Evolutionary conservation across 2,329 filamentous ascomycete genomes (phyloP).

Genomic region (Penicillium sp.): DNA sequence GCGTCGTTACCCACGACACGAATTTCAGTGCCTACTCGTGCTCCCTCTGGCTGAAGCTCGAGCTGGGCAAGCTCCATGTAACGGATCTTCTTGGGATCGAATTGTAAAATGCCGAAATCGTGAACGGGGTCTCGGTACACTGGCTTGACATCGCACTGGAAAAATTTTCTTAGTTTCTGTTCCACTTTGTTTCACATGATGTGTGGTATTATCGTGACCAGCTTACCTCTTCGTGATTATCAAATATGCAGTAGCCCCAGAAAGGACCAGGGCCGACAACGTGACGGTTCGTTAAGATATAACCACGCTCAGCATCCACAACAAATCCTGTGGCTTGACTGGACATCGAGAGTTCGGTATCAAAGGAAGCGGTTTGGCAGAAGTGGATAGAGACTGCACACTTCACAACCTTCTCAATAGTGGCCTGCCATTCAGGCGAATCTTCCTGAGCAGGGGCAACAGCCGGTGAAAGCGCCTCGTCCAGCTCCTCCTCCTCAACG

Average conservation of each 20-base stretch:
- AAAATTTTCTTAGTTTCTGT: not conserved
- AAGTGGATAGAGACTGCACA: slow-evolving; percentile 99
- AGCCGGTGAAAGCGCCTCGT: slow-evolving; percentile 48
- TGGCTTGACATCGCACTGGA: slow-evolving; percentile 86
- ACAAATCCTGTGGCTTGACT: slow-evolving; percentile 98
- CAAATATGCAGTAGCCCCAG: slow-evolving; percentile 97
- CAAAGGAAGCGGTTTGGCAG: slow-evolving; percentile 96
- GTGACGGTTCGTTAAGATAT: slow-evolving; percentile 86
- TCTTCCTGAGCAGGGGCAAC: slow-evolving; percentile 58
- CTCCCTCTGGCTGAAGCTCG: slow-evolving; percentile 79
- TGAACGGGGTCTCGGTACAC: slow-evolving; percentile 98
- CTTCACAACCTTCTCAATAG: slow-evolving; percentile 89
- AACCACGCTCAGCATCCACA: slow-evolving; percentile 89
- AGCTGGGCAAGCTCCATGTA: slow-evolving; percentile 90
- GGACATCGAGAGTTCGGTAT: slow-evolving; percentile 90
- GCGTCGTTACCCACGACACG: slow-evolving; percentile 98
- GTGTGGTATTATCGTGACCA: not conserved
- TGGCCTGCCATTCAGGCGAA: slow-evolving; percentile 89
- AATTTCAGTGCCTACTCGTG: slow-evolving; percentile 87
- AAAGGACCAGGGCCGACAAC: slow-evolving; percentile 95
- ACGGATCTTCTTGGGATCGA: slow-evolving; percentile 93
- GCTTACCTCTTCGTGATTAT: slow-evolving; percentile 83
- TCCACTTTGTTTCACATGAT: not conserved
- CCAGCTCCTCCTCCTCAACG: slow-evolving; percentile 48
- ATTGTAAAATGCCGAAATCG: slow-evolving; percentile 95